Percentiles rank a stretch among this genome's conserved stretches.
phyloP scores from a whole-genome alignment of 2,329 filamentous ascomycete genomes.

The Proliferodiscus dingleyae region DNA sequence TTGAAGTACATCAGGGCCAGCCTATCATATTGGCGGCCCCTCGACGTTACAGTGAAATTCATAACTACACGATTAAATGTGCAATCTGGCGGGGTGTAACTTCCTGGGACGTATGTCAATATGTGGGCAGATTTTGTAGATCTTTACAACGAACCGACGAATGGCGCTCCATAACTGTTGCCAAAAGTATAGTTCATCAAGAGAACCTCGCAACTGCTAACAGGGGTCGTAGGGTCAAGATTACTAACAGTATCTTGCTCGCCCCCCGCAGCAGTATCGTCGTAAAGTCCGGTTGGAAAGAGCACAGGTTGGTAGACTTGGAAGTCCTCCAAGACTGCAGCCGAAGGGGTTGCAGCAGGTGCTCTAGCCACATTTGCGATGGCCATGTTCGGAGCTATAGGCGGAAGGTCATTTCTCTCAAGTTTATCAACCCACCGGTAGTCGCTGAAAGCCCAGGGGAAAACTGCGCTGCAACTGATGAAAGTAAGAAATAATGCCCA shows the following conservation, averaged over 20 bases:
- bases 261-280: constrained; percentile 31
- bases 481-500: neutral
- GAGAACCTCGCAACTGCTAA: constrained; percentile 45
- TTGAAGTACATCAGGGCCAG: constrained; percentile 71
- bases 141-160: constrained; percentile 65
- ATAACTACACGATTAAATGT: constrained; percentile 70
- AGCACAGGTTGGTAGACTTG: constrained; percentile 65
- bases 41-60: constrained; percentile 69
- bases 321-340: constrained; percentile 53
- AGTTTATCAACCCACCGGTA: constrained; percentile 4
- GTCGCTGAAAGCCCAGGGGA: constrained; percentile 7
- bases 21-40: constrained; percentile 71
- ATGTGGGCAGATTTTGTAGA: neutral
- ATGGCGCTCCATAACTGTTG: constrained; percentile 68
- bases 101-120: constrained; percentile 37
- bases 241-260: constrained; percentile 22
- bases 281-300: constrained; percentile 40
- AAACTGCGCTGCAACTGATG: constrained; percentile 1
- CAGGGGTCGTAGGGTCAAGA: constrained; percentile 21
- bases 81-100: constrained; percentile 63
- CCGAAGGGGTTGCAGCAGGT: constrained; percentile 20
- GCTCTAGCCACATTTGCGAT: constrained; percentile 20
- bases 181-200: constrained; percentile 69
- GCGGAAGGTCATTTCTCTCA: neutral
- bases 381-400: constrained; percentile 13